A percentile compares a stretch with the other conserved stretches of the same genome.
Evolutionary conservation across 2,329 filamentous ascomycete species (phyloP).

Genomic region (Rhynchosporium secalis): DNA sequence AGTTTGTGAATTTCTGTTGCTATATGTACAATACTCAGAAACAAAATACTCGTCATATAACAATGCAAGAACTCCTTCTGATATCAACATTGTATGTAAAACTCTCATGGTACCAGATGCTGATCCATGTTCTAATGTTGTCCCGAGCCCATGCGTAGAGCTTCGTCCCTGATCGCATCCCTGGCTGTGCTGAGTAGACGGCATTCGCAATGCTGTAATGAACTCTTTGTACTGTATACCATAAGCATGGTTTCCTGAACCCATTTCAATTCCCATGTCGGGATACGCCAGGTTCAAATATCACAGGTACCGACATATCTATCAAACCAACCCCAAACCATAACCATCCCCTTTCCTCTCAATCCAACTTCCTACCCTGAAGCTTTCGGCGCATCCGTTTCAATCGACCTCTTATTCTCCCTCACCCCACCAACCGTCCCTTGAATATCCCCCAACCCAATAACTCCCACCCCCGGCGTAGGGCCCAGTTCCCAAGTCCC

Average conservation of each 20-base stretch:
- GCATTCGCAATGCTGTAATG: background rate
- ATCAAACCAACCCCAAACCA: too few species aligned
- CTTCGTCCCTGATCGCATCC: background rate
- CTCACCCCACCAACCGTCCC: constrained; percentile 24
- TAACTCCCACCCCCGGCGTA: constrained; percentile 31
- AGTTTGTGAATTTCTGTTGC: background rate
- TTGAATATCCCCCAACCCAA: constrained; percentile 35
- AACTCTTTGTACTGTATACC: too few species aligned
- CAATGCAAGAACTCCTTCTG: background rate
- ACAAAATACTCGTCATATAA: background rate
- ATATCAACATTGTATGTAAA: background rate
- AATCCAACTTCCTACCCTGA: background rate
- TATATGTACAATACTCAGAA: background rate
- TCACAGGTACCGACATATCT: background rate
- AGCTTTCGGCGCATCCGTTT: constrained; percentile 12
- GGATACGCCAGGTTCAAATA: too few species aligned
- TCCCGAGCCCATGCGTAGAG: too few species aligned
- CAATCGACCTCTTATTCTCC: constrained; percentile 18
- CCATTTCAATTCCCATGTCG: too few species aligned
- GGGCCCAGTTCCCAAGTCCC: constrained; percentile 36
- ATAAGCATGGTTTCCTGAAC: too few species aligned
- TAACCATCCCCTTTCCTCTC: background rate
- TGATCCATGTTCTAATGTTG: background rate
- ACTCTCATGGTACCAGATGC: background rate
- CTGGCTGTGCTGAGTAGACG: background rate